Percentiles rank a stretch among this genome's conserved stretches.
Evolutionary conservation across 2,329 filamentous ascomycete genomes (phyloP).

Genomic region (Zymoseptoria tritici): DNA sequence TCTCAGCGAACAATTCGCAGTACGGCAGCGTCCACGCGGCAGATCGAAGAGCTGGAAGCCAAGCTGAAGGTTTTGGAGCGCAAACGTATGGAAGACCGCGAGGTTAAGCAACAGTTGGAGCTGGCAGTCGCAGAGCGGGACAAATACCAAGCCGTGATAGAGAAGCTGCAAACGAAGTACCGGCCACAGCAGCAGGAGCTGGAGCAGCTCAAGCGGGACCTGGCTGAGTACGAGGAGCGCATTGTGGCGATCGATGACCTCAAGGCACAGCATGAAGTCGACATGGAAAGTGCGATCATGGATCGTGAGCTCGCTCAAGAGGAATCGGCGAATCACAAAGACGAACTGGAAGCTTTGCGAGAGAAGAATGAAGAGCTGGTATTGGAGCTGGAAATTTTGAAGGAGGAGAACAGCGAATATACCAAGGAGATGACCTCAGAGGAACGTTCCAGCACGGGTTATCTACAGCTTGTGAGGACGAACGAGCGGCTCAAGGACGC

Average conservation of each 20-base stretch:
- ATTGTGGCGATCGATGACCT: slow-evolving; percentile 63
- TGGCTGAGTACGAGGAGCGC: slow-evolving; percentile 67
- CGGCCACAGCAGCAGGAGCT: slow-evolving; percentile 79
- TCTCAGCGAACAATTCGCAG: slow-evolving; percentile 34
- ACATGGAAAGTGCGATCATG: slow-evolving; percentile 77
- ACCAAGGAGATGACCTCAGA: slow-evolving; percentile 80
- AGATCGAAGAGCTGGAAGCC: slow-evolving; percentile 80
- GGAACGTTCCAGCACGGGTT: slow-evolving; percentile 77
- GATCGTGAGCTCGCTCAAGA: slow-evolving; percentile 97
- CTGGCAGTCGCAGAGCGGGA: slow-evolving; percentile 68
- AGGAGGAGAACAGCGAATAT: slow-evolving; percentile 79
- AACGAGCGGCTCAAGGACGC: slow-evolving; percentile 85
- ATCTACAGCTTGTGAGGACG: slow-evolving; percentile 83
- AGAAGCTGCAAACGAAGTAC: slow-evolving; percentile 84
- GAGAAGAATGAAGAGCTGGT: slow-evolving; percentile 74
- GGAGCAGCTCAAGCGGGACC: slow-evolving; percentile 62
- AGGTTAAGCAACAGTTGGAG: slow-evolving; percentile 73
- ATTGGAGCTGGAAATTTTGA: slow-evolving; percentile 77
- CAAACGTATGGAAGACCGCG: slow-evolving; percentile 75
- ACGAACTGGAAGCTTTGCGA: slow-evolving; percentile 71
- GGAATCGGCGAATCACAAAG: slow-evolving; percentile 71
- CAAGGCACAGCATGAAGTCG: slow-evolving; percentile 76
- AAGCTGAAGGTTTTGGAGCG: slow-evolving; percentile 83
- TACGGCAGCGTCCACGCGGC: slow-evolving; percentile 49
- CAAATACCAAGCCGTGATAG: slow-evolving; percentile 74